Base-by-base conservation (phyloP, 257 asterid species). In the Striga asiatica region DNA sequence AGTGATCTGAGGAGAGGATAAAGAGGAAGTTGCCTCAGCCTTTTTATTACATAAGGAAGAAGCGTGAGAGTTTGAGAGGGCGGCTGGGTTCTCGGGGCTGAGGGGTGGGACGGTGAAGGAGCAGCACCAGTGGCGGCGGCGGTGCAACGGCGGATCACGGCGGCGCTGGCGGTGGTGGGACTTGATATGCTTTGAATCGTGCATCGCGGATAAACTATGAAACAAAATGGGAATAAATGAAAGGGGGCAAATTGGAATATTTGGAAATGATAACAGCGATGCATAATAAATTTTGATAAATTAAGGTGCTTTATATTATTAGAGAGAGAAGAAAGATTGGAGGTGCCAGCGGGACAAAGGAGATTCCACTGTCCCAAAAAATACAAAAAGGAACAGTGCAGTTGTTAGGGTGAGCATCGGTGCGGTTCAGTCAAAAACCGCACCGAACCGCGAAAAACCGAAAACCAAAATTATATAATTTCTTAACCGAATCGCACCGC, bases 121-220 rank as follows among this genome's bases (percentile, higher is more conserved):
- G 75, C 95, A 88, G 62, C 97, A 85, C 97, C 97, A 88, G 56
- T 81, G 74, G 1, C 84, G 91, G 54, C 89, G 95, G 20, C 81
- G 83, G 55, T 50, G 81, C 18, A 60, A 62, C 46, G 75, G 80
- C 32, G 69, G 77, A 5, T 72, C 82, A 10, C 77, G 85, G 74
- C 78, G 81, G 74, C 67, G 81, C 32, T 28, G 85, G 74, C 78
- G 81, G 74, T 65, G 81, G 27, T 28, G 72, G 52, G 71, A 49
- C 66, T 67, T 72, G 45, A 25, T 65, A 42, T 5, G 10, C 18
- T 51, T 37, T 34, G 77, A 45, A 62, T 65, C 78, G 73, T 25
- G 77, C 93, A 85, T 85, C 71, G 69, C 63, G 59, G 46, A 14
- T 54, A 6, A 8, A 50, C 35, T 18, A 11, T 20, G 35, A 19